Evolutionary conservation across 495 filamentous ascomycete genomes (phyloP), one percentile per base, ranked within the genome.

Genomic region (Aspergillus taichungensis): DNA sequence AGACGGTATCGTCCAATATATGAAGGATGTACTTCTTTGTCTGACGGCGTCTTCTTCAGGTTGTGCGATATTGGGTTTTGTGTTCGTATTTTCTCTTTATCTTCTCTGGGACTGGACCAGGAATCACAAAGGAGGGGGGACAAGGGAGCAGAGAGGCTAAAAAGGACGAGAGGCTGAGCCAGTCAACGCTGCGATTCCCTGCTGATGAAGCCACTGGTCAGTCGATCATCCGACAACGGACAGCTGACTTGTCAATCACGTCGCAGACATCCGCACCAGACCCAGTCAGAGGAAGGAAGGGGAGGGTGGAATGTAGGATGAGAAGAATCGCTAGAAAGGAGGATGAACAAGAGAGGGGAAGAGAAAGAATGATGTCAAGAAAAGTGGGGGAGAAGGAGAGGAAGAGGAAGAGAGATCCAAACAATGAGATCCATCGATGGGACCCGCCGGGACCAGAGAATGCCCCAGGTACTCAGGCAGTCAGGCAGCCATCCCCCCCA

Each of bases 51-150:
- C 18, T 24, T 24, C 18, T 4, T 4, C 18, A 24, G 18, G 18
- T 24, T 24, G 18, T 24, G 18, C 18, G 18, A 24, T 24, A 4
- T 1, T 24, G 18, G 18, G 18, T 4, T 24, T 24, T 24, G 18
- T 24, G 18, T 24, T 24, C 18, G 18, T 24, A 24, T 24, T 24
- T 24, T 24, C 18, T 24, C 18, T 24, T 24, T 24, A 2, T 24
- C 18, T 24, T 24, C 18, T 24, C 18, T 24, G 18, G 18, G 18
- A 24, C 18, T 24, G 18, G 18, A 24, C 18, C 18, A 24, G 18
- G 18, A 24, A 24, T 4, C 18, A 24, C 18, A 50, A 50, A 53
- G 51, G 59, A 55, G 53, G 56, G 54, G 47, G 53, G 54, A 53
- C 55, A 57, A 55, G 54, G 32, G 13, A 11, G 14, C 11, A 30